Conservation (phyloP, 1,139 yeast genomes). For the Candida dubliniensis region DNA sequence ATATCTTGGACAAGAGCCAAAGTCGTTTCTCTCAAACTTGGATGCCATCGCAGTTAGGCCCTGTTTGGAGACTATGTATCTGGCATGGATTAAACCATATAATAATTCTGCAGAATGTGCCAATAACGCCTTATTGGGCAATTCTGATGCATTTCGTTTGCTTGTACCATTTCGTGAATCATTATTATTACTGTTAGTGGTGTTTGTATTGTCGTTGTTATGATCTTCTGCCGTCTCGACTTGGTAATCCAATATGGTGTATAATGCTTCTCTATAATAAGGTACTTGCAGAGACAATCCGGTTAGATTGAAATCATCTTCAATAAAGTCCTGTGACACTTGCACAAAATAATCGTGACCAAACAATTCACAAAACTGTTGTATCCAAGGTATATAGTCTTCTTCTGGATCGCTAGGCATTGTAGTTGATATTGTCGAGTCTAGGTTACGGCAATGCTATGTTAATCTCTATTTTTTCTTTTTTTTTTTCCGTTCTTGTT, state of each 20-base stretch:
- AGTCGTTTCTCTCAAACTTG: conserved; percentile 84
- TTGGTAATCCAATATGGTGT: conserved; percentile 76
- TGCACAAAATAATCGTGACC: conserved; percentile 95
- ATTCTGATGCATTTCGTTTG: conserved; percentile 32
- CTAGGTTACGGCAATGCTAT: background rate
- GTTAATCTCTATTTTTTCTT: background rate
- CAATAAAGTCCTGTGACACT: conserved; percentile 89
- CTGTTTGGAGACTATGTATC: conserved; percentile 84
- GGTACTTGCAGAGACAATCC: conserved; percentile 87
- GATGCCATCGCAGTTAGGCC: conserved; percentile 96
- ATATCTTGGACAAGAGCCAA: conserved; percentile 91
- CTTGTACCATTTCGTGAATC: conserved; percentile 1
- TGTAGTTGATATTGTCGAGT: background rate
- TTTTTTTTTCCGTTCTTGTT: background rate
- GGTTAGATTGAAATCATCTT: conserved; percentile 93
- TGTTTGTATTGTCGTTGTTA: conserved; percentile 15
- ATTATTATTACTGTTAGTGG: background rate
- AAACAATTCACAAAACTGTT: conserved; percentile 80
- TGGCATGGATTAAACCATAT: conserved; percentile 91
- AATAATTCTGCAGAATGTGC: conserved; percentile 90
- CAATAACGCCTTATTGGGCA: conserved; percentile 70
- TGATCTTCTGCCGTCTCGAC: conserved; percentile 70
- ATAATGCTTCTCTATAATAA: conserved; percentile 87
- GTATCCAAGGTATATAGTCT: conserved; percentile 83
- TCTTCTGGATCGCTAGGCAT: conserved; percentile 54